Percentiles rank a stretch among this genome's conserved stretches.
Evolutionary conservation across 805 yeast genomes (phyloP).

Genomic region (Pichia membranifaciens): DNA sequence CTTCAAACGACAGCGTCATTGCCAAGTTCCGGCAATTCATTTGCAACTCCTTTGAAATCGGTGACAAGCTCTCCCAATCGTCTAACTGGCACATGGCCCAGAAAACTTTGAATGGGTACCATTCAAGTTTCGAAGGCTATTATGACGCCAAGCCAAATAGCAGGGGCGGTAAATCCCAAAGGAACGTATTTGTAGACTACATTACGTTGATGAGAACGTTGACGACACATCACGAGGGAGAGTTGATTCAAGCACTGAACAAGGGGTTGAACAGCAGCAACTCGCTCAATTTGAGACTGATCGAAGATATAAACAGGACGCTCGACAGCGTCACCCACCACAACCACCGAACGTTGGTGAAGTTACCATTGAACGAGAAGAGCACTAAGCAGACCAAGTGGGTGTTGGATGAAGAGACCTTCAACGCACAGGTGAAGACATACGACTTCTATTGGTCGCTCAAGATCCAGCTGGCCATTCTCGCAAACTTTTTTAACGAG

Average conservation of each 20-base stretch:
- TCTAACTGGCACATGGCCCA: slow-evolving; percentile 24
- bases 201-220: slow-evolving; percentile 1
- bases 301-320: slow-evolving; percentile 12
- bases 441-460: slow-evolving; percentile 17
- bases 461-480: slow-evolving; percentile 22
- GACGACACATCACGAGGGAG: slow-evolving; percentile 1
- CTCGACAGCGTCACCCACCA: background rate
- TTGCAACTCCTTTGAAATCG: slow-evolving; percentile 19
- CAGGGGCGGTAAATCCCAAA: background rate
- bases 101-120: background rate
- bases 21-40: slow-evolving; percentile 19
- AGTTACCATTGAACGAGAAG: background rate
- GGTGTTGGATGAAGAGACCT: slow-evolving; percentile 23
- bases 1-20: slow-evolving; percentile 19
- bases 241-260: slow-evolving; percentile 1
- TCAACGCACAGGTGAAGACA: slow-evolving; percentile 18
- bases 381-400: slow-evolving; percentile 21
- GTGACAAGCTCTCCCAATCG: slow-evolving; percentile 26
- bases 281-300: slow-evolving; percentile 9
- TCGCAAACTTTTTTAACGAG: slow-evolving; percentile 20
- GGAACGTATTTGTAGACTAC: slow-evolving; percentile 1
- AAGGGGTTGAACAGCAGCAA: background rate
- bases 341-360: background rate
- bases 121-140: background rate
- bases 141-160: background rate